Conservation (phyloP, 192 early-diverging fungal species). For the Linnemannia zychae region DNA sequence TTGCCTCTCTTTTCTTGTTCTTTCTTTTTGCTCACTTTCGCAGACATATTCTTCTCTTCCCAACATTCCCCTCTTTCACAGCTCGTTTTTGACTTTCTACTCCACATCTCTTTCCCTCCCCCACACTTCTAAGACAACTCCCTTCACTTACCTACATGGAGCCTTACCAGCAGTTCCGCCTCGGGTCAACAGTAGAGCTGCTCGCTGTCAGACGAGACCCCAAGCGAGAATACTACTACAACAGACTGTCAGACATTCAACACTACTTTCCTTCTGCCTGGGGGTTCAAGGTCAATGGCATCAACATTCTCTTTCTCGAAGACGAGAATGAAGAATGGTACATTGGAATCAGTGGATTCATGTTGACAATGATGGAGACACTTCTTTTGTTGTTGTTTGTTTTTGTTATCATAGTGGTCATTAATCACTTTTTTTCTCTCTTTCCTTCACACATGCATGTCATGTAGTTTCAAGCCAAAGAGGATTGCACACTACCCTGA, state of each 20-base stretch:
- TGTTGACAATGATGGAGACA: not conserved
- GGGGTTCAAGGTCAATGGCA: not conserved
- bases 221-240: not conserved
- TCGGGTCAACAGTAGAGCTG: not conserved
- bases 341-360: too few species aligned
- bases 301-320: slow-evolving; percentile 1
- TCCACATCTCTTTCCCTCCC: not conserved
- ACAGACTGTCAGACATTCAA: not conserved
- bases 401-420: not conserved
- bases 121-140: too few species aligned
- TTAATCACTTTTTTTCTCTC: not conserved
- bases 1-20: not conserved
- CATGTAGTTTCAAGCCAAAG: not conserved
- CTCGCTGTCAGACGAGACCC: not conserved
- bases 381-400: not conserved
- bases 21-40: not conserved
- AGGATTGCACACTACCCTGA: slow-evolving; percentile 1
- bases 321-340: not conserved
- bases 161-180: not conserved
- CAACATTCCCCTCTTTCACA: not conserved
- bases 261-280: slow-evolving; percentile 1
- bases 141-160: not conserved
- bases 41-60: not conserved
- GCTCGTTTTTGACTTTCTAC: not conserved
- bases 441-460: not conserved